Evolutionary conservation across 2,329 filamentous ascomycete genomes (phyloP), one percentile per base, ranked within the genome.

Genomic region (Allantophomopsis cytisporea): DNA sequence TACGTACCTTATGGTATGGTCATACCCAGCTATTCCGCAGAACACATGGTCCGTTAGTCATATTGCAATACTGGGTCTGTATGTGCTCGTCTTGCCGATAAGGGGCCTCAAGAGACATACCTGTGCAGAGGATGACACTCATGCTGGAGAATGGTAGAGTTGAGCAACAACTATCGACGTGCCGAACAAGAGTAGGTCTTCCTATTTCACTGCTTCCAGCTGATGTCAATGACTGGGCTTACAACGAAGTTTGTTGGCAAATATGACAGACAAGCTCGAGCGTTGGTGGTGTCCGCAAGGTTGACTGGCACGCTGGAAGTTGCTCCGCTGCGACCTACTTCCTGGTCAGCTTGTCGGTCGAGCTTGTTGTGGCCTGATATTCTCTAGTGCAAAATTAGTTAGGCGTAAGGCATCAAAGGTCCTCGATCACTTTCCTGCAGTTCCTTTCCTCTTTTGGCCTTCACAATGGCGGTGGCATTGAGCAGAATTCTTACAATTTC

Each of bases 1-100:
- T 31, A 52, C 64, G 52, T 65, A 82, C 79, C 79, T 69, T 47
- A 85, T 84, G 21, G 80, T 84, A 59, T 83, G 80, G 59, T 83
- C 80, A 60, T 83, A 83, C 46, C 79, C 80, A 54, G 80, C 80
- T 75, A 57, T 47, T 43, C 46, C 48, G 42, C 23, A 52, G 47
- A 39, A 48, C 14, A 42, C 36, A 45, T 40, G 46, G 42, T 39
- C 44, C 39, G 31, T 43, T 35, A 45, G 54, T 58, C 40, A 57
- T 55, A 23, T 15, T 38, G n/a, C 23, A 32, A 17, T 38, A 38
- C 15, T 17, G 11, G 21, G 36, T 36, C 3, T 12, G 36, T 14
- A 23, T 8, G 30, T 28, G 23, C 5, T 40, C 37, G 20, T 37
- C 40, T 36, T 31, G 33, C 12, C 17, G 18, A 20, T 39, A 38